Base-by-base conservation (phyloP, 1,284 basidiomycete genomes). In the Vanrija humicola region DNA sequence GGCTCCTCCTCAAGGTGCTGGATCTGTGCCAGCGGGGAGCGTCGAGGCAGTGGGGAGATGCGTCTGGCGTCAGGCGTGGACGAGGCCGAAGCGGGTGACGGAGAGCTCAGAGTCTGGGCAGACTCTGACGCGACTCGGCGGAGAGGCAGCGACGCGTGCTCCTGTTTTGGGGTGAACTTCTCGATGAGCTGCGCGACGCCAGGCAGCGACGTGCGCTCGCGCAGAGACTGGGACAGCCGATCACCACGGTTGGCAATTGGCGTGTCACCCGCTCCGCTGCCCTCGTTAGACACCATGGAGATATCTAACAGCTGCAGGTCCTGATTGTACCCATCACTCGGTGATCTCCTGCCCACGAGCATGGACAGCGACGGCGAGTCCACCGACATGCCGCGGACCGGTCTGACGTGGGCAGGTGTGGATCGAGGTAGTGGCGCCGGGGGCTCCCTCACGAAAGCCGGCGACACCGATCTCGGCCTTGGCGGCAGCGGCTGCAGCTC, bases 361-460 rank as follows among this genome's bases (percentile, higher is more conserved):
- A 52, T 50, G 1, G 59, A 55, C 5, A 61, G 38, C 3, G 55
- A 55, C 0, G 59, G 59, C n/a, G 59, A 61, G 14, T 55, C 54
- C 2, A 42, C 40, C 1, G 19, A 42, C 40, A 42, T 34, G 34
- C 34, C 34, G 34, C 34, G 34, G 2, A 34, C 34, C 12, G 9
- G 34, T 34, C 34, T 34, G 34, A 34, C 34, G 9, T 34, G 9
- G 34, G 34, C 34, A 5, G 34, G 34, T 5, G 34, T 34, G 34
- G 34, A 12, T 3, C 34, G 34, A 34, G 34, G 9, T 2, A 14
- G 5, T 34, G 34, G 34, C 34, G 34, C 9, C 1, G 34, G 12
- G 2, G 34, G 34, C 12, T 12, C 34, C 12, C 34, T 34, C 9
- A 12, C 34, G 34, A 34, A 34, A 8, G 34, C 34, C 10, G 34